Evolutionary conservation across 306 rosid species (phyloP), one percentile per base, ranked within the genome.

Genomic region (Cucurbita moschata): DNA sequence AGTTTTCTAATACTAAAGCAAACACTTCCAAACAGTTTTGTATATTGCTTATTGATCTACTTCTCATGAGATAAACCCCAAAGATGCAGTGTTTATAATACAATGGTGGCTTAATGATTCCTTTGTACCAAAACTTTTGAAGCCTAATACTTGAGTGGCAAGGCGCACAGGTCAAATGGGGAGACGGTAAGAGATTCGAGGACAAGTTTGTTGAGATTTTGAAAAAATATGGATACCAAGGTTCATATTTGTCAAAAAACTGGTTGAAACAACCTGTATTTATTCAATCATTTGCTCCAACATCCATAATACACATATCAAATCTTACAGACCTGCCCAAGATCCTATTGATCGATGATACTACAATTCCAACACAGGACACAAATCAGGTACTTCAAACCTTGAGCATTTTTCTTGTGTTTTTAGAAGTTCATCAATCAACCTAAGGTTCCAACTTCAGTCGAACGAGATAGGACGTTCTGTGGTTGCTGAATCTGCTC

Each of bases 251-350:
- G 82, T 92, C 96, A 11, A 82, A 90, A 79, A 80, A 92, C 30
- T 92, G 98, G 98, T 75, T 90, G 84, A 82, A 86, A 76, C 87
- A 90, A 76, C 98, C 96, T 69, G 96, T 68, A 79, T 88, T 90
- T 69, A 78, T 92, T 77, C 98, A 92, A 82, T 92, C 98, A 68
- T 90, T 92, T 75, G 98, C 98, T 85, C 96, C 97, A 73, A 83
- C 92, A 54, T 92, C 98, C 60, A 94, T 92, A 50, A 73, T 90
- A 77, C 58, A 88, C 65, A 55, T 80, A 77, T 82, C 96, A 81
- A 90, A 88, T 40, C 86, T 84, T 74, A 90, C 96, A 0, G 91
- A 86, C 79, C 83, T 87, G 77, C 98, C 98, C 75, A 84, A 92
- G 82, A 37, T 92, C 61, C 71, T 92, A 0, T 81, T 92, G 71